Base-by-base conservation (phyloP, 2,329 filamentous ascomycete species). In the Penicillium freii region DNA sequence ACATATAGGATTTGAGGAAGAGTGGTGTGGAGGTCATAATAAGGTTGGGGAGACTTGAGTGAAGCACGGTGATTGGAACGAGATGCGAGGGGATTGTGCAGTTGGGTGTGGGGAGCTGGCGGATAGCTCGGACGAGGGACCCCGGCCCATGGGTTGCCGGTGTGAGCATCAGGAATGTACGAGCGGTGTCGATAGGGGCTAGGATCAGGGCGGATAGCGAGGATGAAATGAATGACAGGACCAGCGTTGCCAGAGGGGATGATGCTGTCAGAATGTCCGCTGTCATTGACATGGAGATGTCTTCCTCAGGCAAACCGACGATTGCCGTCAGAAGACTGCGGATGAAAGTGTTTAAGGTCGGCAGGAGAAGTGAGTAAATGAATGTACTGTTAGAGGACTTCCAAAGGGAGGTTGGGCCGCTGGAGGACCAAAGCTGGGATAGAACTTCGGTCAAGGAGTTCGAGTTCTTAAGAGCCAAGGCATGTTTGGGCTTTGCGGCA, bases 351-450 rank as follows among this genome's bases (percentile, higher is more conserved):
- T 97, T 94, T 31, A 96, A 79, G 8, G 95, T 88, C 11, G 91
- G 91, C 61, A 92, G 85, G 19, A 97, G 81, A 46, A 97, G 85
- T 0, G 87, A 90, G 76, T 97, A 96, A 49, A 97, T 81, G 69
- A 97, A 99, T 1, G 92, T 95, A 15, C 90, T 86, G 71, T 97
- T 97, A 38, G 92, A 91, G 9, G 88, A 84, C 73, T 97, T 97
- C 92, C 93, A 99, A 5, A 97, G 87, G 5, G 94, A 94, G 82
- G 92, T 92, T 0, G 88, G 88, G 36, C 92, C 91, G 71, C 96
- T 93, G 65, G 89, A 93, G 47, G 88, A 83, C 90, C 94, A 97
- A 21, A 97, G 78, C 71, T 95, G 89, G 7, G 87, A 87, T 59
- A 99, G 84, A 3, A 94, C 91, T 64, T 96, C 91, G 66, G 92